Conservation (phyloP, 2,329 filamentous ascomycete genomes). For the Karstenula rhodostoma region DNA sequence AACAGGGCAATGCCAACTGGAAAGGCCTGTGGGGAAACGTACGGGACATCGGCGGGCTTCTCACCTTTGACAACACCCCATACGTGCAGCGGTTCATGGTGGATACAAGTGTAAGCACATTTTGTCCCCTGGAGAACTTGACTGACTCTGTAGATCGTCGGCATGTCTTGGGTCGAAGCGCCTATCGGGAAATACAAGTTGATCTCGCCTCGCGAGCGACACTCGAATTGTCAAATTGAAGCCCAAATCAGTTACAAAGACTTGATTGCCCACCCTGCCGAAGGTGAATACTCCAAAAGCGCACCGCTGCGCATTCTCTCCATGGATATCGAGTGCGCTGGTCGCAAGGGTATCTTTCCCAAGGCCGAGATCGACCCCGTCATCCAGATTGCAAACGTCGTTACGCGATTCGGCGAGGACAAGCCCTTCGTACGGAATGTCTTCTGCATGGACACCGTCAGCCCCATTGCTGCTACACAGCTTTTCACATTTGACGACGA, state of each 20-base stretch:
- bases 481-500: constrained; percentile 84
- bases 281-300: constrained; percentile 98
- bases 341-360: constrained; percentile 95
- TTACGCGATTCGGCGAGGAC: constrained; percentile 91
- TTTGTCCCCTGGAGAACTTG: not conserved
- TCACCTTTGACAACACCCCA: constrained; percentile 95
- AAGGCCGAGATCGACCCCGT: constrained; percentile 91
- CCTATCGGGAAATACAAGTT: constrained; percentile 77
- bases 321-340: constrained; percentile 98
- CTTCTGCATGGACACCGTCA: constrained; percentile 92
- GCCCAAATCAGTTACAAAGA: constrained; percentile 83
- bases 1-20: constrained; percentile 82
- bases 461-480: constrained; percentile 92
- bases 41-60: constrained; percentile 71
- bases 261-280: constrained; percentile 84
- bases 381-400: constrained; percentile 97
- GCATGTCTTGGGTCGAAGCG: constrained; percentile 97
- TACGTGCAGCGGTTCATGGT: constrained; percentile 98
- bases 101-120: constrained; percentile 75
- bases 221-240: constrained; percentile 97
- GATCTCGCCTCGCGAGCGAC: constrained; percentile 69
- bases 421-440: constrained; percentile 97
- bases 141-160: constrained; percentile 68
- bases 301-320: constrained; percentile 91
- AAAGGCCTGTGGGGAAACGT: constrained; percentile 78